Evolutionary conservation across 441 rosid species (phyloP), one percentile per base, ranked within the genome.

Genomic region (Mallotus repandus): DNA sequence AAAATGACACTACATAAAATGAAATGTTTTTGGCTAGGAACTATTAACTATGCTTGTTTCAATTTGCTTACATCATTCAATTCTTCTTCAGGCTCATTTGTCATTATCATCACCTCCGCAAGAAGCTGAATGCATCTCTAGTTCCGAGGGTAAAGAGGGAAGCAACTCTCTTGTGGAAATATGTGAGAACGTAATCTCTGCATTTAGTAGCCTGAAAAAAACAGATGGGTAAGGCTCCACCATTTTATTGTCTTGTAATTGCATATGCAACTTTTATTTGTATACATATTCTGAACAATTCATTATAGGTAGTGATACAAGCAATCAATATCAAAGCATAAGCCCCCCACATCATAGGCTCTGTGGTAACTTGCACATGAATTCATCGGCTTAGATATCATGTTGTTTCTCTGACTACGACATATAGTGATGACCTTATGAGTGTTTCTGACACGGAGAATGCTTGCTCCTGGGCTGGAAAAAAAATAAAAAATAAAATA

Each of bases 141-240:
- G 68, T 76, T 58, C 83, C 58, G 54, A 70, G 18, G 85, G 72
- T 41, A 79, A 87, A 7, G 52, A 29, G 11, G 46, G 38, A 59
- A 79, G 80, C 75, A 58, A 69, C 68, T 83, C 87, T 74, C 72
- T 83, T 68, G 73, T 66, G 79, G 96, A 89, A 78, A 83, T 89
- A 78, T 89, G 97, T 81, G 72, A 86, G 74, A 73, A 80, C 50
- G 52, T 93, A 69, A 87, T 87, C 76, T 73, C 89, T 71, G 96
- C 92, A 29, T 88, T 88, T 68, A 77, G 73, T n/a, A 79, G 74
- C 76, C 78, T 95, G 73, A 83, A 79, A 77, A 80, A 75, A 71
- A 68, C 77, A 67, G 73, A 89, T 32, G 68, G 50, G 98, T 94
- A 89, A 85, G 95, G 59, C 50, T 69, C 38, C 74, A 29, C n/a